These are phyloP conservation scores for Ophiorrhiza pumila DNA, from an alignment of 257 asterid genomes.

Conservation along the genomic window DNA sequence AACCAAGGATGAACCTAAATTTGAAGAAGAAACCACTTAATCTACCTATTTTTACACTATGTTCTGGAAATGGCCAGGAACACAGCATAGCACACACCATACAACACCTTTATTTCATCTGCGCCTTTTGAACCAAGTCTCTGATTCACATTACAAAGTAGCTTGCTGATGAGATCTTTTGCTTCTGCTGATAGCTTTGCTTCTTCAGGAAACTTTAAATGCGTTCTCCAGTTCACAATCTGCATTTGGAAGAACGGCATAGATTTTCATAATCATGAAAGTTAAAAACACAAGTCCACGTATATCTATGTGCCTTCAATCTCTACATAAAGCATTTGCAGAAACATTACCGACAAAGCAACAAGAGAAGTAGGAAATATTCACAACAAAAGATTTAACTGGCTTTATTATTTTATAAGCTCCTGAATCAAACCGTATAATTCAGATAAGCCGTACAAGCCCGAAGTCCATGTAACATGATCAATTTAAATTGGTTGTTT, in stretches of 20 bases:
- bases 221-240: constrained; percentile 97
- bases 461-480: background rate
- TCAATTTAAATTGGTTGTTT: background rate
- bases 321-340: background rate
- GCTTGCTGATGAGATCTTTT: constrained; percentile 76
- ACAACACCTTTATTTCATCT: constrained; percentile 83
- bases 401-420: background rate
- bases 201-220: constrained; percentile 91
- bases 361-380: background rate
- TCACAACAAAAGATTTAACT: background rate
- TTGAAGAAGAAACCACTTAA: constrained; percentile 24
- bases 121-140: constrained; percentile 93
- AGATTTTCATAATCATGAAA: background rate
- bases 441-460: background rate
- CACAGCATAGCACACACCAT: constrained; percentile 42
- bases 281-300: background rate
- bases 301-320: background rate
- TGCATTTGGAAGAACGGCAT: constrained; percentile 30
- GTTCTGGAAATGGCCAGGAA: constrained; percentile 27
- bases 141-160: constrained; percentile 79
- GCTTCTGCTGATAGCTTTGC: constrained; percentile 75
- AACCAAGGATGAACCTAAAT: constrained; percentile 87
- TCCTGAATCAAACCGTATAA: background rate
- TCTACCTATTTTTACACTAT: constrained; percentile 22
- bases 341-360: background rate